These are phyloP conservation scores for Friedmanniomyces simplex DNA, from an alignment of 495 filamentous ascomycete species.

Conservation along the genomic window DNA sequence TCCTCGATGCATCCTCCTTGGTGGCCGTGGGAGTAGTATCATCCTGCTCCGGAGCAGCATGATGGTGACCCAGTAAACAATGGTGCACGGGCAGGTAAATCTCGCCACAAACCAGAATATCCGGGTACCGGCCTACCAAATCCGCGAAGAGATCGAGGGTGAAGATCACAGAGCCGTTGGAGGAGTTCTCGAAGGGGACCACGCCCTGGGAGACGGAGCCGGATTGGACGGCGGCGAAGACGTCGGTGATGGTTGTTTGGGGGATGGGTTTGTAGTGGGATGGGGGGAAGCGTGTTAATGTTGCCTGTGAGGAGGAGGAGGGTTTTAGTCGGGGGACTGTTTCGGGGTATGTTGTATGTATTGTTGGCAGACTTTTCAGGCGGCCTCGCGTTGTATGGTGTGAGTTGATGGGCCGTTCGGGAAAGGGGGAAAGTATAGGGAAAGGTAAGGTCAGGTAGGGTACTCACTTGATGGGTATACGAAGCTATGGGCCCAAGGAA, in stretches of 20 bases:
- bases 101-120: conserved; percentile 67
- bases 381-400: too few species aligned
- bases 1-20: neutral
- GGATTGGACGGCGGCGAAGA: conserved; percentile 69
- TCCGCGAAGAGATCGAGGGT: conserved; percentile 85
- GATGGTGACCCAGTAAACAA: conserved; percentile 54
- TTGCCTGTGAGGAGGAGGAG: conserved; percentile 21
- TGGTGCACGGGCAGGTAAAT: conserved; percentile 78
- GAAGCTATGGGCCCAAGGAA: conserved; percentile 78
- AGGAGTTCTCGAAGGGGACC: conserved; percentile 91
- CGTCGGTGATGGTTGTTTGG: conserved; percentile 44
- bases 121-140: conserved; percentile 43
- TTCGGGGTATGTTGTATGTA: too few species aligned
- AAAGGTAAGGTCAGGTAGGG: too few species aligned
- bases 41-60: neutral
- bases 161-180: conserved; percentile 80
- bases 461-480: conserved; percentile 80
- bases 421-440: too few species aligned
- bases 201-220: conserved; percentile 57
- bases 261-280: conserved; percentile 16
- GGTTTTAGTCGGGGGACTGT: too few species aligned
- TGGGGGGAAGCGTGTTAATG: conserved; percentile 23
- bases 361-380: too few species aligned
- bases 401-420: too few species aligned
- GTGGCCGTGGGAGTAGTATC: neutral